Evolutionary conservation across 345 rosid genomes (phyloP), one percentile per base, ranked within the genome.

Genomic region (Rhodamnia argentea): DNA sequence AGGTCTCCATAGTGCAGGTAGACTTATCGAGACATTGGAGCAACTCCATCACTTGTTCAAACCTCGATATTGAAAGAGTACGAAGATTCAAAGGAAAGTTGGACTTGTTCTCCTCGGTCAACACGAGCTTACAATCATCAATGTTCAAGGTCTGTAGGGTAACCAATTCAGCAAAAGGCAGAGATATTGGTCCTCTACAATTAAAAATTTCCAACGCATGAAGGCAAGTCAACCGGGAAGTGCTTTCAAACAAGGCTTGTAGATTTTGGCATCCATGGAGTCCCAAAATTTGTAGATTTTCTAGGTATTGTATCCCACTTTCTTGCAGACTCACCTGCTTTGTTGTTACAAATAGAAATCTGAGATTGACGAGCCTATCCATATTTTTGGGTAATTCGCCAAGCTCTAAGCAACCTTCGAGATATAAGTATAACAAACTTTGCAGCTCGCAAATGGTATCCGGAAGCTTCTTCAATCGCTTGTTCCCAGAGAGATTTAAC

Each of bases 361-460:
- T 59, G n/a, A 59, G 70, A 37, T 4, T n/a, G 2, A n/a, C 2
- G 0, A 59, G 32, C 32, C 70, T n/a, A 0, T n/a, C 4, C 37
- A 59, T 59, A 2, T 59, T 59, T 59, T 0, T 59, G 2, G 70
- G 70, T 59, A 59, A 59, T 5, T 13, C 32, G 6, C 18, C 2
- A 13, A 59, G 4, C 2, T 59, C 1, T 5, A 2, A n/a, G 32
- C 64, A 59, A n/a, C 0, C 3, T 1, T 0, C 0, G 0, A 59
- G 1, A 0, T 0, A 0, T 59, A 59, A 59, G 4, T 1, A 0
- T 24, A n/a, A 1, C 18, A 59, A 59, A 13, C 16, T 59, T 0
- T 58, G 29, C 29, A 58, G 14, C 15, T 58, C 15, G 5, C 64
- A 58, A 58, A 58, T 58, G 64, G 29, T 2, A 58, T 58, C 15